Base-by-base conservation (phyloP, 1,284 basidiomycete genomes). In the Psilocybe mexicana region DNA sequence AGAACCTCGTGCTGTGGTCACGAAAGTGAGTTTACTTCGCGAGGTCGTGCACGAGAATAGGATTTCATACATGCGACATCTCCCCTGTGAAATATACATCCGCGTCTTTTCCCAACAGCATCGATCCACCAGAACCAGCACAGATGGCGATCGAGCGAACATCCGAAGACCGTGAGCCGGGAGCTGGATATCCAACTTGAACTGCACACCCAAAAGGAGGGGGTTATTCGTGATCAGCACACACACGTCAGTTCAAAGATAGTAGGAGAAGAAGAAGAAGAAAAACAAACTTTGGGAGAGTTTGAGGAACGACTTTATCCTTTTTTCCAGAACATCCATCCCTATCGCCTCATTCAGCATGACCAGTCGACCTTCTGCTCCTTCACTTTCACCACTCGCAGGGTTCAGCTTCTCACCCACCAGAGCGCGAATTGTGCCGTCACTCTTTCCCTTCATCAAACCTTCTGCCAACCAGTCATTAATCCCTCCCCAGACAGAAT, bases 81-180 rank as follows among this genome's bases (percentile, higher is more conserved):
- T 96, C 94, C n/a, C 94, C 94, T 1, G 94, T 96, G 65, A 94
- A 81, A 70, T 92, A 92, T 26, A 94, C 81, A 70, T 96, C 92
- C 43, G 92, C 92, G 35, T 83, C 74, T 55, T 84, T 79, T 50
- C 83, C 87, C 43, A 79, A 71, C 42, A 96, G 80, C 72, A 94
- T 78, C 44, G 87, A 87, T 1, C 84, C 90, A 52, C 93, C 93
- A 24, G 89, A 87, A 28, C 93, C 93, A 33, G 93, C 93, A 71
- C 93, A 95, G 57, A 96, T 87, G 47, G 91, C 93, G 57, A 95
- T 82, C 28, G 81, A 78, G 61, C 73, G 70, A 51, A 86, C 69
- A 51, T 66, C 65, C 47, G 67, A 73, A 56, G 67, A 65, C 61
- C 66, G 69, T 57, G 58, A 63, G 63, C 64, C 67, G 54, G 59